Evolutionary conservation across 148 eudicot species (phyloP), one percentile per base, ranked within the genome.

Genomic region (Rhododendron mucronatum): DNA sequence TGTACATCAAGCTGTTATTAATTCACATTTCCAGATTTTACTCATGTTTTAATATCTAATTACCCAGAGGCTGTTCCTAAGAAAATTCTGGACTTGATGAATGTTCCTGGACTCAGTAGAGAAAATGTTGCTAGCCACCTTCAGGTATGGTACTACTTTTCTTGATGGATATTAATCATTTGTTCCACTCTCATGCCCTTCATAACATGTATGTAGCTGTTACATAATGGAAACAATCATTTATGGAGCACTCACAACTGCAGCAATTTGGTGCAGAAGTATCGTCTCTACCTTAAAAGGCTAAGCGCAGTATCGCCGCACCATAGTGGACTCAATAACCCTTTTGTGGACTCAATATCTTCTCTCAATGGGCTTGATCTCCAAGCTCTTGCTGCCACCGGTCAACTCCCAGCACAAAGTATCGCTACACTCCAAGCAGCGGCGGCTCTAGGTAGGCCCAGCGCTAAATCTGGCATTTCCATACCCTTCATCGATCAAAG

Each of bases 251-350:
- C 85, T 87, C 20, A 84, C 74, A 76, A 83, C 39, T 53, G 79
- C 51, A 47, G 33, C 26, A 59, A 59, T 41, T 55, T 87, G 80
- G 63, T 90, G 92, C 95, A 96, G 98, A 96, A 96, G 86, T 96
- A 96, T 77, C 96, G 98, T 28, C 88, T 95, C 81, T 96, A 96
- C 87, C 94, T 96, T 53, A 91, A 95, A 93, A 92, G 98, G 90
- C 87, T 94, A 77, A 96, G 94, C 86, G 96, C 95, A 53, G 97
- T 90, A 86, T 86, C 98, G 41, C 95, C 90, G 23, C 96, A 96
- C 85, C 96, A 84, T 78, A 90, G 91, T 88, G 95, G 94, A 84
- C 92, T 93, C 48, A 90, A 88, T 80, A 88, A 82, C 84, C 84
- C 98, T 16, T 96, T 96, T 53, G 89, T 94, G 92, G 91, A 91